Base-by-base conservation (phyloP, 176 grass and related monocot genomes). In the Pontederia crassipes region DNA sequence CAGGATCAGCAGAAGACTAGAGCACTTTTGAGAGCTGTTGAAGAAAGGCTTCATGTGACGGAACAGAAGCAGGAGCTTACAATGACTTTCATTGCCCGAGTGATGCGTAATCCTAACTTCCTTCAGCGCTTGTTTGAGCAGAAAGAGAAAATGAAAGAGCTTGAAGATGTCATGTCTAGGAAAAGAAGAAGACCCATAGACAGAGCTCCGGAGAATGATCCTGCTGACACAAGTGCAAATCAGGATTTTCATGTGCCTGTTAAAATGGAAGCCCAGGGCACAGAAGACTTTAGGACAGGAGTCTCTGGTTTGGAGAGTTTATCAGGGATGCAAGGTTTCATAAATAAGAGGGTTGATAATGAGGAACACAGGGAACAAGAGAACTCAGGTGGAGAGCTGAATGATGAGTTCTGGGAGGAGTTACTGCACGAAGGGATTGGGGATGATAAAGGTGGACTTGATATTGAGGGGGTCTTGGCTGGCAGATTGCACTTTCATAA, bases 1-100 rank as follows among this genome's bases (percentile, higher is more conserved):
- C 92, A 97, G 69, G 87, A 85, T 68, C 92, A 97, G 65, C 92
- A 97, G 74, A 85, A 81, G 27, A 97, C 81, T 12, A 83, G 65
- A 58, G 84, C 55, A 2, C 61, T 68, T 74, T 78, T 97, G 10
- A 88, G 79, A 80, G 81, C 71, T 46, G 91, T 97, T 83, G 92
- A 91, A 64, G 84, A 91, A 50, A 86, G 81, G 76, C 73, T 97
- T 40, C 76, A 81, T 55, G 79, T 79, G 29, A 91, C 81, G 4
- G 92, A 97, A 61, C 87, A 88, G 76, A 97, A 66, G 59, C 92
- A 97, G 54, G 81, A 88, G 28, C 81, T 88, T 51, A 91, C 88
- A 81, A 91, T 82, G 81, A 47, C 79, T 27, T 97, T 97, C 81
- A 52, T 97, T 28, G 92, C 92, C 0, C 87, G 84, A 49, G 69